These are phyloP conservation scores for Neurospora sp. DNA, from an alignment of 495 filamentous ascomycete genomes.

Conservation along the genomic window DNA sequence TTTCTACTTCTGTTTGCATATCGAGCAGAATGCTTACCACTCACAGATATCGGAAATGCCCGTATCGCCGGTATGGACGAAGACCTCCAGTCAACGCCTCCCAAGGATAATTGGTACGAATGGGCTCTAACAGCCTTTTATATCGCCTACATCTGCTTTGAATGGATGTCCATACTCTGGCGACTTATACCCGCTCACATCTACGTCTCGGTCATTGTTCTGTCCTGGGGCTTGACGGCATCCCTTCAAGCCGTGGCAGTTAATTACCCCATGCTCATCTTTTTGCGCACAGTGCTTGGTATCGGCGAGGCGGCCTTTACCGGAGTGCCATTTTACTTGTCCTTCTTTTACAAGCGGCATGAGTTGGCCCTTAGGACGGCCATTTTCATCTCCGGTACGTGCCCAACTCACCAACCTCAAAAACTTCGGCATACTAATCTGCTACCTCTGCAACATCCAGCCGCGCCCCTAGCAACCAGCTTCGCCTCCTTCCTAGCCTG, in stretches of 20 bases:
- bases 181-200: slow-evolving; percentile 55
- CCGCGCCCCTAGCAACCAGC: slow-evolving; percentile 71
- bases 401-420: too few relatives aligned
- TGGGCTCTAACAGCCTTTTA: slow-evolving; percentile 78
- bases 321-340: slow-evolving; percentile 69
- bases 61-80: slow-evolving; percentile 60
- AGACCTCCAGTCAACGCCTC: slow-evolving; percentile 50
- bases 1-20: background rate
- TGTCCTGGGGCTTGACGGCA: slow-evolving; percentile 58
- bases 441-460: slow-evolving; percentile 19
- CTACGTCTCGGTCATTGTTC: slow-evolving; percentile 53
- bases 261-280: slow-evolving; percentile 62
- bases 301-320: slow-evolving; percentile 67
- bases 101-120: slow-evolving; percentile 64
- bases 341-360: slow-evolving; percentile 77
- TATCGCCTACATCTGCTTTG: slow-evolving; percentile 54
- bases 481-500: slow-evolving; percentile 81
- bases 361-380: slow-evolving; percentile 74
- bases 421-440: slow-evolving; percentile 43
- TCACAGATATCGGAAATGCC: slow-evolving; percentile 67
- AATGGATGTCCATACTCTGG: slow-evolving; percentile 69
- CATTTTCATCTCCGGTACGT: slow-evolving; percentile 63
- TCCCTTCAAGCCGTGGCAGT: slow-evolving; percentile 61
- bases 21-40: background rate
- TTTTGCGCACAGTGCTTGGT: slow-evolving; percentile 58